phyloP scores from a whole-genome alignment of 208 protist species.

The Leishmania arabica region DNA sequence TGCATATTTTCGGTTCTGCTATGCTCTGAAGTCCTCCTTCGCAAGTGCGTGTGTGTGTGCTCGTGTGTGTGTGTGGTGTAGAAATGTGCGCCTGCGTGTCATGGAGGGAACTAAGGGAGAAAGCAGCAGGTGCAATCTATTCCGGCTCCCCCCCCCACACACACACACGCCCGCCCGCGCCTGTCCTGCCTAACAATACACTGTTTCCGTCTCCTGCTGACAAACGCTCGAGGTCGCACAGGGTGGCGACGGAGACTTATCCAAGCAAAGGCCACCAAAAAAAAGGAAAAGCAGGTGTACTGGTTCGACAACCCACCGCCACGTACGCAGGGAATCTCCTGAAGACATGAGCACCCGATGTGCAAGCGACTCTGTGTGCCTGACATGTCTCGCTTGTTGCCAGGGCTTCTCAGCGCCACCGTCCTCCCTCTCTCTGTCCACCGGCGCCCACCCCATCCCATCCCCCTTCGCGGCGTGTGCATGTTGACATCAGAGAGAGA shows the following conservation, averaged over 20 bases:
- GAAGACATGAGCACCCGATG: background rate
- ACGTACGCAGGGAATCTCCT: background rate
- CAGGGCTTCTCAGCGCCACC: background rate
- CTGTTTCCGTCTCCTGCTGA: background rate
- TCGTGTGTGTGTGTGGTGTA: background rate
- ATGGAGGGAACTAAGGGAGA: background rate
- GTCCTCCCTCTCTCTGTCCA: background rate
- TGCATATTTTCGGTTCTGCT: conserved; percentile 19
- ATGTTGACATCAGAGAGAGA: background rate
- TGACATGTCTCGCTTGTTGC: background rate
- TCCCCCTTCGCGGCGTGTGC: background rate
- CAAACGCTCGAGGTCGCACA: background rate
- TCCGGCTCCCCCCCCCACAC: background rate
- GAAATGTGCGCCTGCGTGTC: background rate
- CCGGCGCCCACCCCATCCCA: background rate
- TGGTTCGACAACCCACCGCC: background rate
- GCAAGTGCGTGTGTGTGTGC: background rate
- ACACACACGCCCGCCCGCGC: background rate
- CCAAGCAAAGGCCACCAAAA: background rate
- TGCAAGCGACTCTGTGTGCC: background rate
- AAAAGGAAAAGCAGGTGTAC: background rate
- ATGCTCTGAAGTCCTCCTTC: background rate
- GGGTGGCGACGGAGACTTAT: background rate
- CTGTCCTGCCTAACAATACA: background rate
- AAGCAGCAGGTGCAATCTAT: background rate